These are phyloP conservation scores for Sanghuangporus baumii DNA, from an alignment of 1,284 basidiomycete species.

Conservation along the genomic window DNA sequence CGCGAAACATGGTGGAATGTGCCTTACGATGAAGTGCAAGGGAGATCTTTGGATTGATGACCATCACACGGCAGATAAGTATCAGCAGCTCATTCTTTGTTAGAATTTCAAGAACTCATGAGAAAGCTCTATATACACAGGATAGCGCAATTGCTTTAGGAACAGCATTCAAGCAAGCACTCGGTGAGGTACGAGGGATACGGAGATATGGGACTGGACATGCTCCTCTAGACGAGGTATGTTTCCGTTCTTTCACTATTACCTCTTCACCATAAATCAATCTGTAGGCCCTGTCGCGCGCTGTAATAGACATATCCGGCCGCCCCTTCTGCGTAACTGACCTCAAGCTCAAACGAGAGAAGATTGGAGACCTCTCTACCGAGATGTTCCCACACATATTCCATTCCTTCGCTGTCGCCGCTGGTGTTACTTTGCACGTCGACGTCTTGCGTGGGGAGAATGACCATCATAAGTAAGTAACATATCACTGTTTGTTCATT, in stretches of 20 bases:
- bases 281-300: slow-evolving; percentile 81
- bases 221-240: slow-evolving; percentile 94
- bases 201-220: slow-evolving; percentile 94
- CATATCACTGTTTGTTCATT: background rate
- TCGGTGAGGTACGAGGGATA: slow-evolving; percentile 94
- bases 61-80: slow-evolving; percentile 96
- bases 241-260: slow-evolving; percentile 21
- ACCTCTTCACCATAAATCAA: slow-evolving; percentile 5
- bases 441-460: slow-evolving; percentile 94
- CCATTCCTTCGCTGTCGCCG: slow-evolving; percentile 88
- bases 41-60: slow-evolving; percentile 99
- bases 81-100: background rate
- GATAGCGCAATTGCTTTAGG: slow-evolving; percentile 93
- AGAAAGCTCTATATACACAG: slow-evolving; percentile 45
- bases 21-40: slow-evolving; percentile 83
- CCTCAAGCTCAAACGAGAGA: slow-evolving; percentile 88
- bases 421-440: slow-evolving; percentile 88
- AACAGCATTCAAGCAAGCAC: slow-evolving; percentile 90
- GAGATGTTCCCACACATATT: slow-evolving; percentile 98
- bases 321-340: slow-evolving; percentile 94
- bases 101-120: background rate
- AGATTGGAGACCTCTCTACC: slow-evolving; percentile 93
- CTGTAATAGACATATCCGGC: slow-evolving; percentile 97
- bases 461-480: slow-evolving; percentile 89
- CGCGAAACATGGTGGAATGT: slow-evolving; percentile 92